Conservation (phyloP, 176 grass and related monocot genomes). For the Ananas comosus region DNA sequence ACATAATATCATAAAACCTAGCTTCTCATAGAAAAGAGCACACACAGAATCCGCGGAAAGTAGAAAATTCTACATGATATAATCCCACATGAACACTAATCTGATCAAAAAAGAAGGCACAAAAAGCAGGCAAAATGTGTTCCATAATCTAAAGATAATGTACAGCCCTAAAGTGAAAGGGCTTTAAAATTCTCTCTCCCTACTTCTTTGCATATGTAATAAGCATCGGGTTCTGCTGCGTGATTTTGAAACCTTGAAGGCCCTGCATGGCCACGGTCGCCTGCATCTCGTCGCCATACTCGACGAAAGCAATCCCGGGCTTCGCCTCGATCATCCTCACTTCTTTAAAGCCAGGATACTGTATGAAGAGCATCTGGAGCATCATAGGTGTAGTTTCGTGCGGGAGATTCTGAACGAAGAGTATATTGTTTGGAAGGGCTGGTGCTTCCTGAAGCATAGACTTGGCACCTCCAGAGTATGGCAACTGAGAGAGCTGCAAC, state of each 20-base stretch:
- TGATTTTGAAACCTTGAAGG: constrained; percentile 73
- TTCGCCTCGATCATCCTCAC: constrained; percentile 86
- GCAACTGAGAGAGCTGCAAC: constrained; percentile 56
- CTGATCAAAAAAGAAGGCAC: constrained; percentile 2
- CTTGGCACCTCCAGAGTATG: constrained; percentile 51
- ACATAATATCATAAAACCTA: not conserved
- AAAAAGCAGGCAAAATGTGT: not conserved
- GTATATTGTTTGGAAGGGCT: constrained; percentile 78
- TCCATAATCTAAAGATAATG: not conserved
- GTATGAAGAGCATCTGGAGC: constrained; percentile 88
- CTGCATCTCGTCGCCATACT: constrained; percentile 75
- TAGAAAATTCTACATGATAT: not conserved
- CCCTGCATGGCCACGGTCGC: constrained; percentile 52
- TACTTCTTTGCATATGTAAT: constrained; percentile 88
- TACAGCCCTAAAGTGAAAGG: not conserved
- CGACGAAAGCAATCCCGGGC: constrained; percentile 85
- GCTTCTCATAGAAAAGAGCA: not conserved
- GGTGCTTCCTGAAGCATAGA: constrained; percentile 62
- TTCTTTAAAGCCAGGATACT: constrained; percentile 91
- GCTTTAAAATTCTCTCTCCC: not conserved
- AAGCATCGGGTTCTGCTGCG: constrained; percentile 73
- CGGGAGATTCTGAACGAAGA: constrained; percentile 88
- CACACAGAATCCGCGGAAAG: not conserved
- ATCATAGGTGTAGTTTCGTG: constrained; percentile 71
- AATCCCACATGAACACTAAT: not conserved